Evolutionary conservation across 306 rosid species (phyloP), one percentile per base, ranked within the genome.

Genomic region (Prunus padus): DNA sequence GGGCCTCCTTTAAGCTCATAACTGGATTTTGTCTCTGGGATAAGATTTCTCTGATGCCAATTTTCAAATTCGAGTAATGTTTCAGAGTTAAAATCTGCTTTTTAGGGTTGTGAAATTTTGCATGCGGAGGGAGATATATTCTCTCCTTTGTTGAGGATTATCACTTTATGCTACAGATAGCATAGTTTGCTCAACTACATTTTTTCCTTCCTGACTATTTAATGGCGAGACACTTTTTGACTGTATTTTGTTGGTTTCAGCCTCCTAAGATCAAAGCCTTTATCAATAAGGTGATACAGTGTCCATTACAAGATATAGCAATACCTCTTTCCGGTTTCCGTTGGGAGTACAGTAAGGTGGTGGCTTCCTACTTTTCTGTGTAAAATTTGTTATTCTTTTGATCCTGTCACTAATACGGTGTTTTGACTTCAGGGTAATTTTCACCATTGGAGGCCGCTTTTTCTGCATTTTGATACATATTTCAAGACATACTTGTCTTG

Each of bases 281-380:
- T 83, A 87, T 90, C 71, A 97, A 94, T 71, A 88, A 92, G 82
- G 98, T 94, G 87, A 92, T 90, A 65, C 96, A 88, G 50, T 92
- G 98, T 76, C 97, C 98, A 20, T 86, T 90, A 81, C 96, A 90
- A 72, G 98, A 94, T 85, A 94, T 94, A 83, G 92, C 93, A 33
- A 86, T 92, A 76, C 96, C 97, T 40, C 98, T 94, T 74, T 94
- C 97, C 72, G 97, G 96, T 80, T 94, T 94, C 81, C 85, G 85
- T 75, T 94, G 98, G 98, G 97, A 94, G 81, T 94, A 86, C 82
- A 87, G 74, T 79, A 94, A 94, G 98, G 98, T 93, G 82, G 82
- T 80, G 31, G 18, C 64, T 54, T 47, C 33, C 46, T 47, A 15
- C 54, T 67, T 63, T 74, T 23, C 75, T 31, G 80, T 65, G 40